phyloP scores from a whole-genome alignment of 225 moss, liverwort and hornwort species.

The Ulota crispa region DNA sequence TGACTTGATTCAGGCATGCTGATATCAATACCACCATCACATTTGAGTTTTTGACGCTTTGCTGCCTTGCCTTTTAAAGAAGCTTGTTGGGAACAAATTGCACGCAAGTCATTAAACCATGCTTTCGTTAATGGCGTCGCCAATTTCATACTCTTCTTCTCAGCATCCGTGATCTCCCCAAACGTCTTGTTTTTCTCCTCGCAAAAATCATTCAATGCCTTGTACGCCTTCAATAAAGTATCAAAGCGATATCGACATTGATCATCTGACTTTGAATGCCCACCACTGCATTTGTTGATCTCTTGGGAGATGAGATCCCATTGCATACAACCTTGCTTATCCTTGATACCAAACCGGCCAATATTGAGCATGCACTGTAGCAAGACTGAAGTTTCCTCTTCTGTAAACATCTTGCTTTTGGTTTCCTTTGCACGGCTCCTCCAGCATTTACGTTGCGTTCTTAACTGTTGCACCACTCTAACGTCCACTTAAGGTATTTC shows the following conservation, averaged over 20 bases:
- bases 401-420: slow-evolving; percentile 5
- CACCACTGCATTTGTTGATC: accelerated
- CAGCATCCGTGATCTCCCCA: accelerated
- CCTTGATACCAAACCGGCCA: background rate
- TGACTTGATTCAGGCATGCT: accelerated
- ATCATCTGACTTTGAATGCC: background rate
- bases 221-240: slow-evolving; percentile 16
- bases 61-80: accelerated
- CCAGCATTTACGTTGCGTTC: accelerated
- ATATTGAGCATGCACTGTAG: background rate
- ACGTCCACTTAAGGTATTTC: accelerated
- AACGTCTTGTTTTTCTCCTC: accelerated
- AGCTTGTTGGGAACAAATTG: accelerated
- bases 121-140: background rate
- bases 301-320: background rate
- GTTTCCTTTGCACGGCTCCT: background rate
- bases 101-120: background rate
- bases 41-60: accelerated
- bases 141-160: background rate
- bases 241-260: slow-evolving; percentile 7
- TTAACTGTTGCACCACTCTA: accelerated
- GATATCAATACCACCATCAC: background rate
- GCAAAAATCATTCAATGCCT: background rate
- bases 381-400: background rate
- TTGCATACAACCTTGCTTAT: background rate